phyloP scores from a whole-genome alignment of 495 filamentous ascomycete genomes.

The Viridothelium virens region DNA sequence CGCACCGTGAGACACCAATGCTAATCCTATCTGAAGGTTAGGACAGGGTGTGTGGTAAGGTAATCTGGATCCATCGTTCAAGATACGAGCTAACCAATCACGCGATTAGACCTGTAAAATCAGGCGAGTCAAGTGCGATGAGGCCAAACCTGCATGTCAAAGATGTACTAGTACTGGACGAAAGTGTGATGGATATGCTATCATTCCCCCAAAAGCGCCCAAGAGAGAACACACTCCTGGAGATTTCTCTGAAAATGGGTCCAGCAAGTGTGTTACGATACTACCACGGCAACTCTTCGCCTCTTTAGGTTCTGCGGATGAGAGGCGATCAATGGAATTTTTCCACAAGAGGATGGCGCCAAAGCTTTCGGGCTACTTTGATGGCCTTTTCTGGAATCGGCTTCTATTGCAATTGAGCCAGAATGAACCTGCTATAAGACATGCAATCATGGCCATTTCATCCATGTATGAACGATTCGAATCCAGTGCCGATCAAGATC shows the following conservation, averaged over 20 bases:
- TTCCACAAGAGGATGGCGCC: slow-evolving; percentile 20
- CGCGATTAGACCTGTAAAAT: slow-evolving; percentile 16
- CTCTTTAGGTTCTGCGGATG: neutral
- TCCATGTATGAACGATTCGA: slow-evolving; percentile 7
- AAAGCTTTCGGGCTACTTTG: slow-evolving; percentile 19
- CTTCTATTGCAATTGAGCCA: slow-evolving; percentile 11
- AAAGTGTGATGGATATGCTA: slow-evolving; percentile 23
- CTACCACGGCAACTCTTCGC: neutral
- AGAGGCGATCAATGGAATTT: slow-evolving; percentile 18
- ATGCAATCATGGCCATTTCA: slow-evolving; percentile 14
- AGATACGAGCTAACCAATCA: neutral
- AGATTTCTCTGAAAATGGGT: neutral
- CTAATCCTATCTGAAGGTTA: neutral
- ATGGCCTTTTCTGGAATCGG: slow-evolving; percentile 14
- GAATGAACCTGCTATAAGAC: slow-evolving; percentile 8
- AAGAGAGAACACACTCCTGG: neutral
- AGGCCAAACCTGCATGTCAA: slow-evolving; percentile 17
- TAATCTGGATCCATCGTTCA: neutral
- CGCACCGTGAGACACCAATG: neutral
- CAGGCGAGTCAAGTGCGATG: slow-evolving; percentile 22
- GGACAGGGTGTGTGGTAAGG: slow-evolving; percentile 1
- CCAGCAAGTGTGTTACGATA: neutral
- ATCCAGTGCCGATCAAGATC: neutral
- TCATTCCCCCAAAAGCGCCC: neutral
- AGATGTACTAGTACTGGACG: slow-evolving; percentile 23